A percentile compares a stretch with the other conserved stretches of the same genome.
Conservation (phyloP, 2,329 filamentous ascomycete species). For the Fusarium sulawesiense region DNA sequence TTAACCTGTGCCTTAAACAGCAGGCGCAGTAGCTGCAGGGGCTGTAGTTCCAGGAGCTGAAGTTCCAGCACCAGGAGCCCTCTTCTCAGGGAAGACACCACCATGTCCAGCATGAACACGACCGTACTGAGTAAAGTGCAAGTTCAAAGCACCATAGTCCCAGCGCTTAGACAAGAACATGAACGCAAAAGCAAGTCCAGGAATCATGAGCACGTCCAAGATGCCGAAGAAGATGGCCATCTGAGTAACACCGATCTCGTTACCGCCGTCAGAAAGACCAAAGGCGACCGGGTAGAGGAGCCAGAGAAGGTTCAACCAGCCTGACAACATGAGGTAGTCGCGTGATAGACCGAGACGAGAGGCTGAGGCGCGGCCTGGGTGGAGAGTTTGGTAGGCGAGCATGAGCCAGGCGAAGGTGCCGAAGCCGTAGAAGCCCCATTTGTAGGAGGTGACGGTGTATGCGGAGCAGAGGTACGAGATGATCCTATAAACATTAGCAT, state of each 20-base stretch:
- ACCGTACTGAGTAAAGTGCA: slow-evolving; percentile 67
- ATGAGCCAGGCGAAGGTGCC: slow-evolving; percentile 61
- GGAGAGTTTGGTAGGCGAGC: slow-evolving; percentile 58
- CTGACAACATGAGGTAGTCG: slow-evolving; percentile 59
- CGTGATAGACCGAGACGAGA: slow-evolving; percentile 55
- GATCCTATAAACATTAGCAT: slow-evolving; percentile 45
- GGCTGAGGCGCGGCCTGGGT: slow-evolving; percentile 53
- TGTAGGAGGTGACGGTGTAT: slow-evolving; percentile 62
- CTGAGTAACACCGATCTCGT: slow-evolving; percentile 29
- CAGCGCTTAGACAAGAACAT: slow-evolving; percentile 59
- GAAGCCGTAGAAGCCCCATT: slow-evolving; percentile 69
- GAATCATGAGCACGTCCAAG: slow-evolving; percentile 61
- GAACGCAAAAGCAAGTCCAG: slow-evolving; percentile 57
- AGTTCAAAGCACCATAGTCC: slow-evolving; percentile 63
- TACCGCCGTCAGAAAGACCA: slow-evolving; percentile 34
- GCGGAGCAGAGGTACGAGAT: slow-evolving; percentile 62
- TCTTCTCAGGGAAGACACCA: slow-evolving; percentile 61
- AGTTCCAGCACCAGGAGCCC: slow-evolving; percentile 30
- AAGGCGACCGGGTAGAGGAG: slow-evolving; percentile 66
- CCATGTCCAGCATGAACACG: slow-evolving; percentile 57
- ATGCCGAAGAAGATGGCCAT: slow-evolving; percentile 59
- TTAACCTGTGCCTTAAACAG: slow-evolving; percentile 12
- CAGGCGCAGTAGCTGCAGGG: slow-evolving; percentile 22
- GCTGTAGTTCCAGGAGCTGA: slow-evolving; percentile 15
- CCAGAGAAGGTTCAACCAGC: slow-evolving; percentile 64